Evolutionary conservation across 1,139 yeast genomes (phyloP), one percentile per base, ranked within the genome.

Genomic region (Yamadazyma epiphylla): DNA sequence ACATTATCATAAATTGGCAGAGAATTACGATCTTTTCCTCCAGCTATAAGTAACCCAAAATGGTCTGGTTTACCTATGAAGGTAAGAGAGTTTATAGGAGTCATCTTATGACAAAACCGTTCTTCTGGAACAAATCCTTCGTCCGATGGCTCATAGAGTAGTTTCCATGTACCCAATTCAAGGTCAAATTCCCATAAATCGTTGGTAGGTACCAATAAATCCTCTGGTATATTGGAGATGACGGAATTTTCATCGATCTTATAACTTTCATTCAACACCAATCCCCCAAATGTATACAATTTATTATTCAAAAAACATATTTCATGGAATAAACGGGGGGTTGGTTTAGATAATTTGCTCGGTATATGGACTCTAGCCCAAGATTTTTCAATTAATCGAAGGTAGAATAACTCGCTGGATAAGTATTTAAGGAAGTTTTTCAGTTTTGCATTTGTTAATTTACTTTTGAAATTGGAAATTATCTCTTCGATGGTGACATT

Each of bases 161-260:
- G 62, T 1, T 48, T 51, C 88, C 89, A 81, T 13, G 51, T 49
- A 30, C 60, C 61, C 3, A 66, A 52, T 24, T 63, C 69, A 26
- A 78, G 52, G 48, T 79, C 70, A 40, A 80, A 74, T 39, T 69
- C 70, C 89, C 91, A 83, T 14, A 80, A 53, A 41, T 82, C 91
- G 43, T 79, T 79, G 12, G 68, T 45, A 0, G 83, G 74, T 2
- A 58, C 55, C 14, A 80, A 50, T 20, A 41, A 43, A 26, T 48
- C 45, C 8, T 16, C 5, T 3, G 37, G 36, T 5, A 38, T 19
- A 3, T 19, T 7, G 4, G 32, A 10, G 8, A 30, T 25, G 5
- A 13, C 20, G 10, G 41, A 30, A 11, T 16, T 13, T 13, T 43
- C 48, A 5, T 19, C 13, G 15, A 38, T 23, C 3, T 33, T 22